phyloP scores from a whole-genome alignment of 176 grass and related monocot species.

The Secale cereale region DNA sequence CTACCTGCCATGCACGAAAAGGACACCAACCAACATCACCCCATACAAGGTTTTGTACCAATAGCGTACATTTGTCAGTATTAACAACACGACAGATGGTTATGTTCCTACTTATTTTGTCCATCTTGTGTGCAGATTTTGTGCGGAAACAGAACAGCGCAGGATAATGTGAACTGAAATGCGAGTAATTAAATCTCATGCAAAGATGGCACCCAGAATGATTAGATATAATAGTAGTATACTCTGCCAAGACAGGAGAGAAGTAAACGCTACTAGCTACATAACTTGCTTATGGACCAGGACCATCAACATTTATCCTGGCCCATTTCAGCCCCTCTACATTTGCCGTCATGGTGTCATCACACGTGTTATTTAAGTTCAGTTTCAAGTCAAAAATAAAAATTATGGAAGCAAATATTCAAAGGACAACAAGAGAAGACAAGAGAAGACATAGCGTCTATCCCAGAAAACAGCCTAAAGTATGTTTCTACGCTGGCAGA shows the following conservation, averaged over 20 bases:
- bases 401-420: not conserved
- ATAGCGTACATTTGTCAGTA: not conserved
- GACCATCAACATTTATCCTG: not conserved
- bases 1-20: not conserved
- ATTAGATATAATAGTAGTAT: not conserved
- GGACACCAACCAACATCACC: not conserved
- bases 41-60: not conserved
- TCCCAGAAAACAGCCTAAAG: not conserved
- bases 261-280: not conserved
- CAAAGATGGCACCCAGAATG: not conserved
- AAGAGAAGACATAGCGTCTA: not conserved
- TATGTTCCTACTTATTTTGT: not conserved
- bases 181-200: not conserved
- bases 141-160: not conserved
- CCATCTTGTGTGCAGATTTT: not conserved
- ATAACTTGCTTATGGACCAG: not conserved
- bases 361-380: not conserved
- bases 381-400: not conserved
- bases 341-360: not conserved
- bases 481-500: not conserved
- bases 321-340: not conserved
- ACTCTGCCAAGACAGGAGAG: not conserved
- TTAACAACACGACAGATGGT: not conserved
- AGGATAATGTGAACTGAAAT: not conserved
- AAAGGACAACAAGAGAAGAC: not conserved